A percentile compares a stretch with the other conserved stretches of the same genome.
Evolutionary conservation across 2,329 filamentous ascomycete genomes (phyloP).

Genomic region (Aspergillus puulaauensis): DNA sequence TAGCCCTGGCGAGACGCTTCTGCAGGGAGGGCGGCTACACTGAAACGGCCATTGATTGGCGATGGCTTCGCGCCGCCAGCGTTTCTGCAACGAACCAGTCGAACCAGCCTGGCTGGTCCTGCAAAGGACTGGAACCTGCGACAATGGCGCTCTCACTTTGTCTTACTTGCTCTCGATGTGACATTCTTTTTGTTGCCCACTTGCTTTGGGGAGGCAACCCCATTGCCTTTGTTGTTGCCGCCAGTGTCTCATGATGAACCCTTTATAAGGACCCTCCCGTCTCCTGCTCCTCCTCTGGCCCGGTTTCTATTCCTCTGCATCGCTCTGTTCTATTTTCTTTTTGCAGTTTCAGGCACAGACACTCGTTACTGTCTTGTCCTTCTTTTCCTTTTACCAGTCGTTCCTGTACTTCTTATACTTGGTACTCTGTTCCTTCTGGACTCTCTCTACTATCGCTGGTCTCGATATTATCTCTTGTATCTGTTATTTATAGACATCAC

Average conservation of each 20-base stretch:
- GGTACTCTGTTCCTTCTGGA: neutral
- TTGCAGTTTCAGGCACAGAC: constrained; percentile 21
- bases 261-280: constrained; percentile 16
- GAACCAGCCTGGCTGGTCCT: constrained; percentile 11
- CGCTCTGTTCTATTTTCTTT: constrained; percentile 24
- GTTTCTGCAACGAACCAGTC: constrained; percentile 9
- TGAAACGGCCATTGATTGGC: constrained; percentile 6
- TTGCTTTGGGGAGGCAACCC: neutral
- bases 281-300: constrained; percentile 30
- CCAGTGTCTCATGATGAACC: constrained; percentile 1
- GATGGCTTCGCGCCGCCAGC: constrained; percentile 11
- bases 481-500: constrained; percentile 21
- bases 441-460: constrained; percentile 7
- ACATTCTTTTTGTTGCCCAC: neutral
- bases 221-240: constrained; percentile 2
- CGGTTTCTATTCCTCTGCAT: constrained; percentile 22
- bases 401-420: neutral
- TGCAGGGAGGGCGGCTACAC: constrained; percentile 1
- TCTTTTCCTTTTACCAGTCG: constrained; percentile 2
- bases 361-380: constrained; percentile 42
- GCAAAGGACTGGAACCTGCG: constrained; percentile 9
- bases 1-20: constrained; percentile 12
- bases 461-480: constrained; percentile 6
- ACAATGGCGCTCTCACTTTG: constrained; percentile 21
- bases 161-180: constrained; percentile 18